Conservation (phyloP, 1,284 basidiomycete genomes). For the Ustilago lituana region DNA sequence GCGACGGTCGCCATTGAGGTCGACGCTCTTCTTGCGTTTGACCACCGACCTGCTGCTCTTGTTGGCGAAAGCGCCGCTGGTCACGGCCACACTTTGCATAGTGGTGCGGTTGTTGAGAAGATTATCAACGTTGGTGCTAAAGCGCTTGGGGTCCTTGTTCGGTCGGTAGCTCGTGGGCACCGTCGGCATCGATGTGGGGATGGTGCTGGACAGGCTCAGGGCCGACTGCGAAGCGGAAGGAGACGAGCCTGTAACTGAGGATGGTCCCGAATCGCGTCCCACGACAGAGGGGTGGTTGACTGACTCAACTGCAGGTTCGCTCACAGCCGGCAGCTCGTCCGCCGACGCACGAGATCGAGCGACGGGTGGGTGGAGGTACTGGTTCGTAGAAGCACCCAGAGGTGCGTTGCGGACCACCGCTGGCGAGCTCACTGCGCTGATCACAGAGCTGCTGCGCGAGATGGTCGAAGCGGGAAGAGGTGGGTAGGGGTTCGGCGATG, state of each 20-base stretch:
- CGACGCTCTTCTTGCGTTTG: conserved; percentile 35
- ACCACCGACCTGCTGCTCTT: conserved; percentile 35
- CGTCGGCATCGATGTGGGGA: conserved; percentile 46
- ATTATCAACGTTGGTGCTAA: conserved; percentile 53
- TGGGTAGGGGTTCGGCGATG: conserved; percentile 37
- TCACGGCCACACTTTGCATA: conserved; percentile 62
- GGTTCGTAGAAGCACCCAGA: conserved; percentile 60
- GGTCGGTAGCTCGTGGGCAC: conserved; percentile 54
- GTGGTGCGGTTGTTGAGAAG: conserved; percentile 60
- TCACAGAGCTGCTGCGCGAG: conserved; percentile 46
- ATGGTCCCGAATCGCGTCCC: conserved; percentile 14
- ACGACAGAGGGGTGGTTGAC: conserved; percentile 19
- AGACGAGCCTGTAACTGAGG: conserved; percentile 34
- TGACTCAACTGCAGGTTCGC: conserved; percentile 24
- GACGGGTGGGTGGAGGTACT: conserved; percentile 50
- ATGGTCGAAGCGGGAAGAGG: conserved; percentile 47
- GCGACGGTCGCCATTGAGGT: conserved; percentile 26
- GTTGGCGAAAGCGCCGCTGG: conserved; percentile 47
- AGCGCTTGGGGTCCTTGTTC: conserved; percentile 50
- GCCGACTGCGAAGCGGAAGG: conserved; percentile 49
- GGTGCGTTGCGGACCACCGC: conserved; percentile 58
- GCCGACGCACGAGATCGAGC: conserved; percentile 42
- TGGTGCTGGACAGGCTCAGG: conserved; percentile 37
- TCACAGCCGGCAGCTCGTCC: conserved; percentile 20
- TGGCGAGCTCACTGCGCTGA: conserved; percentile 48